Conservation (phyloP, 768 basidiomycete species). For the Psilocybe cyanescens region DNA sequence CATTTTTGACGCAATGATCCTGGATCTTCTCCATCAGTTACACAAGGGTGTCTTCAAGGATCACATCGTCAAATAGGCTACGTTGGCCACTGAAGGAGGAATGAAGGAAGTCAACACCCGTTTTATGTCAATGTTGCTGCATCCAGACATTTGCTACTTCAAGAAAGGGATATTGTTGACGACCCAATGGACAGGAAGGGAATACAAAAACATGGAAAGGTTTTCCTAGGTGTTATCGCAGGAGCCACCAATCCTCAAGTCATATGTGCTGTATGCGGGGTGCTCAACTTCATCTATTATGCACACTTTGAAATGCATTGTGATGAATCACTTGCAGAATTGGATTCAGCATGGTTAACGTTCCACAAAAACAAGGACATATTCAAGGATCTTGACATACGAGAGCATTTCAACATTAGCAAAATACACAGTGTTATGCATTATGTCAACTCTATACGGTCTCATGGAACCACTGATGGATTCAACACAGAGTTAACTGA, state of each 20-base stretch:
- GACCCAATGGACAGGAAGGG: conserved; percentile 46
- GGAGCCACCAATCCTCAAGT: conserved; percentile 24
- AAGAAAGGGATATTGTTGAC: conserved; percentile 42
- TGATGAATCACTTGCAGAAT: conserved; percentile 21
- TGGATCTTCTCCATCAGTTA: conserved; percentile 51
- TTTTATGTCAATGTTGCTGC: conserved; percentile 11
- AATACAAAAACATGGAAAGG: conserved; percentile 42
- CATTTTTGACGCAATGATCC: conserved; percentile 43
- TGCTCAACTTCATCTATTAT: conserved; percentile 41
- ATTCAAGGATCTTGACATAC: conserved; percentile 29
- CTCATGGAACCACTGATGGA: conserved; percentile 31
- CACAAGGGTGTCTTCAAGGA: conserved; percentile 54
- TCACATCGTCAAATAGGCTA: conserved; percentile 40
- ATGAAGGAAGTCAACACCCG: conserved; percentile 13
- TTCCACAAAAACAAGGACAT: conserved; percentile 37
- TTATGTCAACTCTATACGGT: conserved; percentile 31
- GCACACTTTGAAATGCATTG: conserved; percentile 33
- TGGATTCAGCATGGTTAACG: conserved; percentile 24
- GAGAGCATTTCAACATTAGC: conserved; percentile 40
- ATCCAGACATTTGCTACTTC: conserved; percentile 39
- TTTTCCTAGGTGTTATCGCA: conserved; percentile 35
- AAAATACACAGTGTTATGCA: conserved; percentile 39
- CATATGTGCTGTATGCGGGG: conserved; percentile 22
- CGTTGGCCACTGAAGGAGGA: conserved; percentile 15
- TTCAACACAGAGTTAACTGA: conserved; percentile 40